Base-by-base conservation (phyloP, 2,329 filamentous ascomycete species). In the Colletotrichum destructivum region DNA sequence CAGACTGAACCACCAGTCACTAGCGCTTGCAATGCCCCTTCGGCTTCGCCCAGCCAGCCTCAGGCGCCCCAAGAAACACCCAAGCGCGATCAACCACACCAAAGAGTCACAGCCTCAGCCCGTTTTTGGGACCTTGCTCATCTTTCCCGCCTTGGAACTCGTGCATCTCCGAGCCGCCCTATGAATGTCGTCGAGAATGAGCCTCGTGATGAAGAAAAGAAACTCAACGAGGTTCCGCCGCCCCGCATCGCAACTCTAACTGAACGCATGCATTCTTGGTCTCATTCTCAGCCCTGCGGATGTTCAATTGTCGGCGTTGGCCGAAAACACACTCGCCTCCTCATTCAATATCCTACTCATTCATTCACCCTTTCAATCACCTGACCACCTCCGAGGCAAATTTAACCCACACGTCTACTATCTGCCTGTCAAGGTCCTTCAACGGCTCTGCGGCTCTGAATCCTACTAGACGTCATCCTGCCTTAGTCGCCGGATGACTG, bases 101-200 rank as follows among this genome's bases (percentile, higher is more conserved):
- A 46, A 16, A 4, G 21, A 46, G 8, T 23, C 61, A 62, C 35
- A 63, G 61, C 61, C 60, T 62, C 60, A n/a, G 42, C 56, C 40
- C 40, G 9, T 46, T 21, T 6, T 35, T n/a, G 26, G 12, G 31
- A 13, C 44, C 31, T n/a, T 18, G 23, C 16, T 21, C 11, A 1
- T 35, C 23, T 42, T 9, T 15, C 13, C 55, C n/a, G 18, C 18
- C 16, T 44, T 40, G n/a, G 35, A 44, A 9, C 2, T 15, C 35
- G 18, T 40, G 40, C 15, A 26, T 23, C 12, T 21, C 35, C 18
- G 11, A 16, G 21, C 7, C 54, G 55, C 38, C 55, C 55, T 23
- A 38, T 59, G 21, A 3, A 23, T 38, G 35, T 13, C 47, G 31
- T 18, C 11, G 1, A n/a, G 35, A 12, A 12, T 23, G 46, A 26